Evolutionary conservation across 1,139 yeast genomes (phyloP), one percentile per base, ranked within the genome.

Genomic region (Hyphopichia wangnamkhiaoensis): DNA sequence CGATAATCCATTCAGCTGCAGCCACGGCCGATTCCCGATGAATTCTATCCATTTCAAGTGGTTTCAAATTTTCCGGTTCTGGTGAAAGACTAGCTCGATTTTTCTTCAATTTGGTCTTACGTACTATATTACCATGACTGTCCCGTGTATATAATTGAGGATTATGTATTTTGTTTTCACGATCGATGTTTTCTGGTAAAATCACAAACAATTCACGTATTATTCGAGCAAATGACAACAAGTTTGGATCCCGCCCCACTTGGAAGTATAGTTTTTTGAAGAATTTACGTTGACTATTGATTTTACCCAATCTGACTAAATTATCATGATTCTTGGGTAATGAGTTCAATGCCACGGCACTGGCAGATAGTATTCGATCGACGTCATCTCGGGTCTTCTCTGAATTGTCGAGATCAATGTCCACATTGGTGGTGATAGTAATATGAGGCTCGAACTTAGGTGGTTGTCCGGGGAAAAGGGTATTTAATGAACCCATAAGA

Each of bases 391-490:
- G 71, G 12, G 75, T 69, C 33, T 70, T 63, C 10, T 48, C 58
- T 17, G 63, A 50, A 38, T 71, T 63, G 5, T 59, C 60, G 43
- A 66, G 48, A 41, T 67, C 63, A 30, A 82, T 65, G 3, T 61
- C 63, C 26, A 86, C 66, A 43, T 80, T 75, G 21, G 89, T 74
- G 2, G 91, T 80, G 27, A 87, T 72, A 2, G 95, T 87, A 31
- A 87, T 73, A 56, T 87, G 95, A 4, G 95, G 95, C 43, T 80
- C 86, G 49, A 86, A 82, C 31, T 54, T 58, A 2, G 78, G 76
- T 4, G 84, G 80, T 20, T 83, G 84, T 35, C 82, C 85, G 13
- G 87, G 87, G 53, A 86, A 84, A 18, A 85, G 63, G 1, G 93
- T 84, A 40, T 76, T 76, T 33, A 87, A 59, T 7, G 91, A 83